Conservation (phyloP, 2,329 filamentous ascomycete genomes). For the Fusarium xyrophilum region DNA sequence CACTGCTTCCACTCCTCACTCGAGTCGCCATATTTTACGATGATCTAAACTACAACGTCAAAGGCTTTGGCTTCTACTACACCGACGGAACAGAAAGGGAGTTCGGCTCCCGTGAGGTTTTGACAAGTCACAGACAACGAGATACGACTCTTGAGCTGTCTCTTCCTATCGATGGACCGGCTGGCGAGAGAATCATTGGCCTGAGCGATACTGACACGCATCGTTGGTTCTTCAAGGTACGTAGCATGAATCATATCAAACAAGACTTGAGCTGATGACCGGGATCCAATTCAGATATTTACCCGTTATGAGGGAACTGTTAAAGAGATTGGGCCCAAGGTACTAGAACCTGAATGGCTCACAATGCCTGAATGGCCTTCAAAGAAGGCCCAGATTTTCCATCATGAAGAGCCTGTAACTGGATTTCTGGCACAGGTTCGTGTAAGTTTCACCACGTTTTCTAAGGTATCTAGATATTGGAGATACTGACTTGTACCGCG, state of each 20-base stretch:
- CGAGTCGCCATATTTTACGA: background rate
- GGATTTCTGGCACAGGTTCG: background rate
- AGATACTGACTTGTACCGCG: background rate
- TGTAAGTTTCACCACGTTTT: background rate
- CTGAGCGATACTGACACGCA: too few species aligned
- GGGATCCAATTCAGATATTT: background rate
- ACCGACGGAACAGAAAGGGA: background rate
- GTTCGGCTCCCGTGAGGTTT: background rate
- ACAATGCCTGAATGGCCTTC: too few species aligned
- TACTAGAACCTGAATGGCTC: too few species aligned
- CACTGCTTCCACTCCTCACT: background rate
- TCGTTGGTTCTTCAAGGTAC: background rate
- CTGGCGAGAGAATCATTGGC: slow-evolving; percentile 2
- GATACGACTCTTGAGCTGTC: too few species aligned
- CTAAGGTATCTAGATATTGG: fast-evolving
- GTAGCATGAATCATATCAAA: background rate
- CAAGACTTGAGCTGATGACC: too few species aligned
- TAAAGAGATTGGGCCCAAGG: fast-evolving
- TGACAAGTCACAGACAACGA: too few species aligned
- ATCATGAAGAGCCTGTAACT: background rate
- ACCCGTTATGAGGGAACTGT: background rate
- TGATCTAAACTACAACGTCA: fast-evolving
- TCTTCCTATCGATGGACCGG: background rate
- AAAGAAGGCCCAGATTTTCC: background rate
- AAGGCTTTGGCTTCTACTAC: slow-evolving; percentile 9